Base-by-base conservation (phyloP, 2,329 filamentous ascomycete species). In the Penicillium sp. region DNA sequence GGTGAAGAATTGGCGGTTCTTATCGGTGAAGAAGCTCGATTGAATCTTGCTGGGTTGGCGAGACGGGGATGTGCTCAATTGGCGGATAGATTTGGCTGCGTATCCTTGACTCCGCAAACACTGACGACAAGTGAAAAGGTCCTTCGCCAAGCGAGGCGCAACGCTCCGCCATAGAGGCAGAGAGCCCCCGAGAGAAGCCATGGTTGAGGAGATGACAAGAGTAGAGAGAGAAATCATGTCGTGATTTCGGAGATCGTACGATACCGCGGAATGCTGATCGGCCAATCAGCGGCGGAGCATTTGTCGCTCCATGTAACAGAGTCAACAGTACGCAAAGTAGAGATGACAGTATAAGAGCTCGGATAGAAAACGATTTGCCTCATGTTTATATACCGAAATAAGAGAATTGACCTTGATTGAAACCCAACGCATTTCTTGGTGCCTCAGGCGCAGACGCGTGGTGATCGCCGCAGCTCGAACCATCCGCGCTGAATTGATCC, bases 51-150 rank as follows among this genome's bases (percentile, higher is more conserved):
- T 60, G n/a, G 64, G 47, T 49, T 61, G 67, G 27, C 61, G 52
- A 40, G 68, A 69, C 22, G 69, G 63, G 42, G 65, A 59, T 18
- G 66, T 58, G 40, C 60, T 59, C 52, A 71, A 69, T 40, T 63
- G 71, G 48, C 66, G 73, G 53, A 65, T 49, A 39, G 67, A 66
- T 49, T 65, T 70, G 52, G 64, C 64, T 38, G 64, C 62, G 59
- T 60, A 65, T 43, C 63, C 62, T 47, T 69, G 67, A 40, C 59
- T 71, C 22, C 64, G 70, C 13, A 77, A 63, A 51, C 73, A 76
- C 70, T 75, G 73, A n/a, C 68, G 71, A 56, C 75, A 76, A 45
- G 71, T 71, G 60, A 76, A 76, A 50, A 77, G 63, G 29, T 72
- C 69, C 44, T 67, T 71, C 5, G 73, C 68, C 6, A 77, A 44